Evolutionary conservation across 2,329 filamentous ascomycete species (phyloP).

Genomic region (Fusarium beomiforme): DNA sequence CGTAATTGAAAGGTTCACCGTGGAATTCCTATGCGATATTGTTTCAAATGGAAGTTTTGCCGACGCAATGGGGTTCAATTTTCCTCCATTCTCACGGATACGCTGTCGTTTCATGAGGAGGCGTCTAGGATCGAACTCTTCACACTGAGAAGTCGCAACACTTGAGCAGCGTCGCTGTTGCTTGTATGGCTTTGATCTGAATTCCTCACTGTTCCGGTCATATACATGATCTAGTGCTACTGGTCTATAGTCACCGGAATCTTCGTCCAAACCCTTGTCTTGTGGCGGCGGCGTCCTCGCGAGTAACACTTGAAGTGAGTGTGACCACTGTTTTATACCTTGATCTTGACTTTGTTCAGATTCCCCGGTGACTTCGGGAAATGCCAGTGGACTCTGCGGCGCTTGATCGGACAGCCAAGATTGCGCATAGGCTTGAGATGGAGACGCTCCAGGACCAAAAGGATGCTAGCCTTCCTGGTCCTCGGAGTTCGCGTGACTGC

Average conservation of each 20-base stretch:
- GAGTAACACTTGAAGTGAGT: constrained; percentile 30
- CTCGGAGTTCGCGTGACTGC: constrained; percentile 9
- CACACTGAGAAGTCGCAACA: background rate
- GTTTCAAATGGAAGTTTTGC: constrained; percentile 42
- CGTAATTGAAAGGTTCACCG: constrained; percentile 21
- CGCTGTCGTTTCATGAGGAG: constrained; percentile 35
- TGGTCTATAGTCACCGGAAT: background rate
- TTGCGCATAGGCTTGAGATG: constrained; percentile 1
- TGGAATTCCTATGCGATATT: constrained; percentile 31
- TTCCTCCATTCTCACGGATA: constrained; percentile 25
- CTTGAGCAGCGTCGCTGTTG: constrained; percentile 13
- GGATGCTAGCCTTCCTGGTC: constrained; percentile 37
- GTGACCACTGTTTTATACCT: constrained; percentile 18
- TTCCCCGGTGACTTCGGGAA: background rate
- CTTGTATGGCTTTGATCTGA: constrained; percentile 3
- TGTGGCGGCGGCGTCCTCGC: constrained; percentile 32
- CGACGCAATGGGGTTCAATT: constrained; percentile 35
- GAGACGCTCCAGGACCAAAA: constrained; percentile 6
- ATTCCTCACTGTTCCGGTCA: background rate
- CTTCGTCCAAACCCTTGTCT: background rate
- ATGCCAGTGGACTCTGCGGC: background rate
- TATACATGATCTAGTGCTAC: background rate
- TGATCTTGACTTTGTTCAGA: background rate
- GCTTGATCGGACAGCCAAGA: background rate
- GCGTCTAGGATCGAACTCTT: constrained; percentile 27